phyloP scores from a whole-genome alignment of 2,329 filamentous ascomycete species.

The Magnaporthales sp. region DNA sequence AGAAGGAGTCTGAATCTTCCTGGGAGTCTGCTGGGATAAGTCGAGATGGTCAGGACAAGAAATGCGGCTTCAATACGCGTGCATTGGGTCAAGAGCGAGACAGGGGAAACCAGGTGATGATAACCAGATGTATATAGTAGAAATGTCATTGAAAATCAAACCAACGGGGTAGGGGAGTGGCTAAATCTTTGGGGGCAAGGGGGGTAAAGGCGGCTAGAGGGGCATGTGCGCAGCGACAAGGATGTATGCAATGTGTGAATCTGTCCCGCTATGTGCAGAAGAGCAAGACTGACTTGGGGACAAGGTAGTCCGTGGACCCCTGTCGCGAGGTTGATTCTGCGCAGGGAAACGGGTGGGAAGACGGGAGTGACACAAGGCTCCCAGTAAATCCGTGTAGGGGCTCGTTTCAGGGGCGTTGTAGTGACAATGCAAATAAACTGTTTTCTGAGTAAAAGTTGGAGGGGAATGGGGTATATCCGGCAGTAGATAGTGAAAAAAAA shows the following conservation, averaged over 20 bases:
- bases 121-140: neutral
- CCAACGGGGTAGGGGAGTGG: neutral
- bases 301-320: neutral
- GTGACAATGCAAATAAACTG: slow-evolving; percentile 20
- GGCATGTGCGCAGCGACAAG: slow-evolving; percentile 6
- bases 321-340: neutral
- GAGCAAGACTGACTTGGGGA: neutral
- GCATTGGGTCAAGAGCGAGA: neutral
- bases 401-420: slow-evolving; percentile 25
- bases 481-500: neutral
- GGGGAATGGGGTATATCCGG: neutral
- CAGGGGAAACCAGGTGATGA: slow-evolving; percentile 1
- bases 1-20: neutral
- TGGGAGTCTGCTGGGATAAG: neutral
- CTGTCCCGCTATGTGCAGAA: slow-evolving; percentile 3
- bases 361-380: slow-evolving; percentile 3
- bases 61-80: neutral
- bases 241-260: slow-evolving; percentile 7
- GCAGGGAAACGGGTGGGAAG: neutral
- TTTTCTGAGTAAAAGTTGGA: neutral
- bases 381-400: slow-evolving; percentile 9
- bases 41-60: neutral
- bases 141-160: neutral
- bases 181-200: neutral
- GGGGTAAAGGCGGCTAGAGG: neutral